Evolutionary conservation across 306 rosid genomes (phyloP).

Genomic region (Citrullus colocynthis): DNA sequence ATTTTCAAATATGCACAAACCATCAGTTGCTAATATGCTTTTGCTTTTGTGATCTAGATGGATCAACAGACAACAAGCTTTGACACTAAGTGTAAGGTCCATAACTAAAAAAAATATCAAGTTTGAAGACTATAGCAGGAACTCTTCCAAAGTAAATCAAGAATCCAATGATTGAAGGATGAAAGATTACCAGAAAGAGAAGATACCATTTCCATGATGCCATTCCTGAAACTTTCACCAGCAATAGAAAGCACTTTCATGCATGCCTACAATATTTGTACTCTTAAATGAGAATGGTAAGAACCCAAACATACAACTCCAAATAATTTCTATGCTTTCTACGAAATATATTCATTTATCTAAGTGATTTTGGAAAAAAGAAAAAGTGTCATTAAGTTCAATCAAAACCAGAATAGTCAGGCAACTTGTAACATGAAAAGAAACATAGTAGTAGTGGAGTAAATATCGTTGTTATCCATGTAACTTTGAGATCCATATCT

Average conservation of each 20-base stretch:
- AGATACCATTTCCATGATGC: constrained; percentile 74
- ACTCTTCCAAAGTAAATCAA: constrained; percentile 7
- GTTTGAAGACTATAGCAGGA: neutral
- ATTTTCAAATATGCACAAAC: neutral
- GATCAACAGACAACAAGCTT: neutral
- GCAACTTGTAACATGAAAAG: neutral
- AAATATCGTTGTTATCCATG: neutral
- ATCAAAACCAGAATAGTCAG: neutral
- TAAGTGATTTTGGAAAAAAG: neutral
- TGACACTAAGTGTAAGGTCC: neutral
- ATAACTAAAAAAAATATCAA: neutral
- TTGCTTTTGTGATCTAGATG: neutral
- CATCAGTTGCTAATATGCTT: neutral
- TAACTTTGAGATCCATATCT: neutral
- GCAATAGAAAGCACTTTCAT: constrained; percentile 31
- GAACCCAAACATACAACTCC: constrained; percentile 12
- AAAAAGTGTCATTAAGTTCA: neutral
- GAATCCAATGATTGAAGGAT: constrained; percentile 16
- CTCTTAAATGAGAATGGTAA: constrained; percentile 2
- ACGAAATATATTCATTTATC: neutral
- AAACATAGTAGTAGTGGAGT: neutral
- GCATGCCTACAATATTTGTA: constrained; percentile 44
- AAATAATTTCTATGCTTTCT: neutral
- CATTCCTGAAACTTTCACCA: constrained; percentile 29
- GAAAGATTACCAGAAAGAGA: constrained; percentile 39